Percentiles rank a stretch among this genome's conserved stretches.
Evolutionary conservation across 208 protist genomes (phyloP).

Genomic region (Trypanosoma lewisi): DNA sequence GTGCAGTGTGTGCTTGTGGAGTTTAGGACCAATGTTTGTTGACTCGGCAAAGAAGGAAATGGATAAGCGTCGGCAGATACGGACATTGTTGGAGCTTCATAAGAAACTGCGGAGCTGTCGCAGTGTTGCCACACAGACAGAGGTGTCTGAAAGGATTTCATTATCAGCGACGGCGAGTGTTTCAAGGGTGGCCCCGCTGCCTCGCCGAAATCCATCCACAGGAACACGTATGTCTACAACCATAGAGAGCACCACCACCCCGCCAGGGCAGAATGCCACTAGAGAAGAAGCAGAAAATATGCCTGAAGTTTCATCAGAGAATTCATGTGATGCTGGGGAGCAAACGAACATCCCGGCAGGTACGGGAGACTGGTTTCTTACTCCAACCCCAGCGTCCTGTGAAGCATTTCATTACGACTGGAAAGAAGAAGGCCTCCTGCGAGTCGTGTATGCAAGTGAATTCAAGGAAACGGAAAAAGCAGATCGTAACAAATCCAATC

Average conservation of each 20-base stretch:
- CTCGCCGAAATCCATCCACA: background rate
- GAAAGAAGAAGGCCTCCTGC: slow-evolving; percentile 43
- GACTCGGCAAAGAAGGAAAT: slow-evolving; percentile 48
- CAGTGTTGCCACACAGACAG: slow-evolving; percentile 72
- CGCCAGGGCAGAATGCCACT: too few relatives aligned
- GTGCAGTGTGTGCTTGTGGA: slow-evolving; percentile 51
- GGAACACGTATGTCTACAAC: background rate
- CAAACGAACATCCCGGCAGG: background rate
- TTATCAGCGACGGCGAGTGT: background rate
- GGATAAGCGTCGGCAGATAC: slow-evolving; percentile 46
- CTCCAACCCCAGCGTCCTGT: background rate
- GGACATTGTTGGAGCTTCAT: slow-evolving; percentile 54
- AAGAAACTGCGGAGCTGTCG: slow-evolving; percentile 30
- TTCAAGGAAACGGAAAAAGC: slow-evolving; percentile 26
- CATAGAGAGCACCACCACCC: background rate
- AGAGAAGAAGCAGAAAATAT: background rate
- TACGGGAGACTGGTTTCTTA: background rate
- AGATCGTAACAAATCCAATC: slow-evolving; percentile 9
- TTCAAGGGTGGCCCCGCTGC: background rate
- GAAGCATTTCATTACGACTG: slow-evolving; percentile 49
- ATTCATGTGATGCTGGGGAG: background rate
- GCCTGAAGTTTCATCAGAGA: background rate
- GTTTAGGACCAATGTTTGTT: slow-evolving; percentile 52
- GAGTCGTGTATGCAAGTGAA: slow-evolving; percentile 48
- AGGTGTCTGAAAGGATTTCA: slow-evolving; percentile 18